Base-by-base conservation (phyloP, 2,329 filamentous ascomycete genomes). In the Fusarium austroafricanum region DNA sequence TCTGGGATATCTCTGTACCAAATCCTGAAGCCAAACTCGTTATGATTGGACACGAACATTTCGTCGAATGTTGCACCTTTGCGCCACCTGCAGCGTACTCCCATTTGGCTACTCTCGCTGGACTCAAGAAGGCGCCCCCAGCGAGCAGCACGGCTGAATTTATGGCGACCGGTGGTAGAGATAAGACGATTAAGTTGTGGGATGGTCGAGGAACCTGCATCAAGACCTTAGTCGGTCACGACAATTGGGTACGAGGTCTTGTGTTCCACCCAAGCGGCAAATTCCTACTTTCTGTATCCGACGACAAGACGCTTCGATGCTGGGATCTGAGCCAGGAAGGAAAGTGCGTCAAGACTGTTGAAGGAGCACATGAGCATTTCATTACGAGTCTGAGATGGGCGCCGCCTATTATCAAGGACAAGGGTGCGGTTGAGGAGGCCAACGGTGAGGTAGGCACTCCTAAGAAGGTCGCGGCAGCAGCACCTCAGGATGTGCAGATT, bases 261-360 rank as follows among this genome's bases (percentile, higher is more conserved):
- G 89, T 93, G 11, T 98, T 97, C 78, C 95, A 97, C 74, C 95
- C 95, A 0, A 92, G 93, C 10, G 95, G 95, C 42, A 96, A 95
- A 79, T 97, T 96, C 74, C 85, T 98, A 2, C 81, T 98, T 8
- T 94, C 91, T 9, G 92, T 92, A 20, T 87, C 91, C 17, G 95
- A 98, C 77, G 95, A 98, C 81, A 97, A 96, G 82, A 94, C 93
- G 6, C 84, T 98, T 61, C 86, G 94, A 55, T 97, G 94, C 82
- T 98, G 95, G 95, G 95, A 98, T 81, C 82, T 98, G 26, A 86
- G 87, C 26, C 95, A 98, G 76, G 94, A 97, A 77, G 93, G 92
- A 40, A 94, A 94, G 75, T 95, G 93, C 73, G 93, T 97, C 70
- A 95, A 95, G 79, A 90, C 89, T 1, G 82, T 98, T 17, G 84